Base-by-base conservation (phyloP, 1,284 basidiomycete species). In the Apiotrichum laibachii region DNA sequence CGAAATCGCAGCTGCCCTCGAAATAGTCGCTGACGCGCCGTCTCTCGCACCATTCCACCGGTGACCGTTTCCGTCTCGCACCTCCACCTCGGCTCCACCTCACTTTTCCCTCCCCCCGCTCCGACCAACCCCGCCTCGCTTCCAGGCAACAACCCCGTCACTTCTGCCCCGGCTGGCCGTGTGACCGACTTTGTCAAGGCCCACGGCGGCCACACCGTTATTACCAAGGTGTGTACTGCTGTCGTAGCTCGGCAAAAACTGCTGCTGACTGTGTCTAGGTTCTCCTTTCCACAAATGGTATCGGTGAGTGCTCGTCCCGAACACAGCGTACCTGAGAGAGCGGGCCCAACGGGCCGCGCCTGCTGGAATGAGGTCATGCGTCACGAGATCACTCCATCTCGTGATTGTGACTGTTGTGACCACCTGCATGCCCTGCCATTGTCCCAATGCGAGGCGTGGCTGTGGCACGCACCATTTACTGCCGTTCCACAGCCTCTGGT, bases 241-340 rank as follows among this genome's bases (percentile, higher is more conserved):
- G 43, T 31, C 19, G 9, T 1, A 35, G 9, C 22, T 21, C 45
- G n/a, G 11, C 13, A 33, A 22, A 31, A 31, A 31, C 26, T 31
- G 26, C 26, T 7, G 44, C 53, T 61, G 35, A 61, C 56, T 4
- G n/a, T 26, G 15, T 21, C 15, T 21, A 94, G 92, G 88, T 97
- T 67, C 87, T 97, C 70, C 96, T 96, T 76, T 92, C 92, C 66
- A 96, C 96, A 80, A 96, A 96, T 77, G 93, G 92, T 85, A 99
- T 99, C 73, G 96, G 94, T 53, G 96, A 22, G 49, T 50, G 8
- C 2, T 5, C 18, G n/a, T 22, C 47, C 2, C 47, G 10, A 9
- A 9, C 26, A 3, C 26, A 7, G 3, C 26, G 26, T 31, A 31
- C 26, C 26, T 31, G 26, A 31, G 26, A 4, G 26, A 4, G 26